A percentile compares a stretch with the other conserved stretches of the same genome.
Evolutionary conservation across 2,329 filamentous ascomycete genomes (phyloP).

Genomic region (Ascochyta pisi): DNA sequence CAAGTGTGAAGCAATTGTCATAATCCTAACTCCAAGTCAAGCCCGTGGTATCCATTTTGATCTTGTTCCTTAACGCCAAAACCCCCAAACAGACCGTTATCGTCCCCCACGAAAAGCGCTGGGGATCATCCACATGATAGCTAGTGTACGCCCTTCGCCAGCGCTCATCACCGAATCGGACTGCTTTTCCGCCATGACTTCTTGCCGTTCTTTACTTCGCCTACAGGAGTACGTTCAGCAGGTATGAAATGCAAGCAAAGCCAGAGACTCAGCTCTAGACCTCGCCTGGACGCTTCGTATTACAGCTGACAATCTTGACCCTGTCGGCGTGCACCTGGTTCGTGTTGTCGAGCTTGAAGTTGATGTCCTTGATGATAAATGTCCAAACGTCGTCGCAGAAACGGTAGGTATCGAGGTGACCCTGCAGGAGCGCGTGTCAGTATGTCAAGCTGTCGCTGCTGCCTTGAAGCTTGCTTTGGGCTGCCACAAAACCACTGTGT

Average conservation of each 20-base stretch:
- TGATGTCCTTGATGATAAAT: slow-evolving; percentile 97
- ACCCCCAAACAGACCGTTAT: neutral
- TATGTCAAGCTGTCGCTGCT: slow-evolving; percentile 9
- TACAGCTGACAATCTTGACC: slow-evolving; percentile 98
- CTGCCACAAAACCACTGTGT: slow-evolving; percentile 1
- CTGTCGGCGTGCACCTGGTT: slow-evolving; percentile 81
- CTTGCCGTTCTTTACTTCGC: neutral
- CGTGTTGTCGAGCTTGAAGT: slow-evolving; percentile 94
- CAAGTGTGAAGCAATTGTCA: slow-evolving; percentile 6
- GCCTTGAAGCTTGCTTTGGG: neutral
- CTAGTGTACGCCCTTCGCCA: neutral
- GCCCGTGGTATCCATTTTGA: slow-evolving; percentile 27
- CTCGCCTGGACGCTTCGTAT: slow-evolving; percentile 80
- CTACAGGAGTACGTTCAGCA: slow-evolving; percentile 5
- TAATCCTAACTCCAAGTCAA: slow-evolving; percentile 27
- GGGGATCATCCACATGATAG: neutral
- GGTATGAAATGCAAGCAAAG: slow-evolving; percentile 9
- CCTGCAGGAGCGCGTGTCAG: slow-evolving; percentile 60
- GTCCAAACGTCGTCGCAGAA: slow-evolving; percentile 99
- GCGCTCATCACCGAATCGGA: neutral
- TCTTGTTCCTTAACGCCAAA: slow-evolving; percentile 28
- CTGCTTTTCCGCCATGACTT: neutral
- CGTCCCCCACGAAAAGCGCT: neutral
- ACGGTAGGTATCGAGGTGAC: slow-evolving; percentile 95
- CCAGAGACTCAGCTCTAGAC: slow-evolving; percentile 38